Evolutionary conservation across 306 rosid species (phyloP), one percentile per base, ranked within the genome.

Genomic region (Acacia melanoxylon): DNA sequence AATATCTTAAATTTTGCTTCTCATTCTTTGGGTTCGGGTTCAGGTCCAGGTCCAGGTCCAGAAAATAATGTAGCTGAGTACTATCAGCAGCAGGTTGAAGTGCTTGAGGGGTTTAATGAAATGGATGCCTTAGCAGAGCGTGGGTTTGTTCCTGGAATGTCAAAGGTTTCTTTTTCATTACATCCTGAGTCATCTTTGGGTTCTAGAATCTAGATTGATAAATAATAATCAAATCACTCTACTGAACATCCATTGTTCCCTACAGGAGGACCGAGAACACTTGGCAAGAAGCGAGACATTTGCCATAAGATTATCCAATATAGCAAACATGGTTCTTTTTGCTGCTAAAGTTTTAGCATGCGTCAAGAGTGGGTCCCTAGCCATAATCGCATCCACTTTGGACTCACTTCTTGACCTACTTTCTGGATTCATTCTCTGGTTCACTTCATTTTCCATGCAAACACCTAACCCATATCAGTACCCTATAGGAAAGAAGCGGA

Each of bases 371-470:
- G 98, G 94, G 84, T 96, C 99, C 52, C 83, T 94, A n/a, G 97
- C 99, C 83, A 96, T 96, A 78, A 96, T 96, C 51, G 99, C 99
- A 44, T 96, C 99, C 83, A 96, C 99, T 22, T 82, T 96, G 84
- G 99, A 96, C 86, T 96, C 99, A 3, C 97, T 96, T 82, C 97
- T 96, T 45, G 99, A 96, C 86, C 97, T 96, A 83, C 91, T 96
- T 83, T 96, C 98, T 58, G 98, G 99, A 40, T 96, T 94, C 85
- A 96, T 96, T 83, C 88, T 96, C 81, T 96, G 99, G 99, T 96
- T 94, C 88, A 96, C 99, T 89, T 97, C 98, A 61, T 93, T 96
- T 88, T 93, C 99, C 78, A 96, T 96, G 98, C 97, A 96, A 88
- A 96, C 97, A 33, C 99, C 97, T 58, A 96, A 82, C 74, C 99